These are phyloP conservation scores for Acanthamoeba castellanii DNA, from an alignment of 208 protist genomes.

Conservation along the genomic window DNA sequence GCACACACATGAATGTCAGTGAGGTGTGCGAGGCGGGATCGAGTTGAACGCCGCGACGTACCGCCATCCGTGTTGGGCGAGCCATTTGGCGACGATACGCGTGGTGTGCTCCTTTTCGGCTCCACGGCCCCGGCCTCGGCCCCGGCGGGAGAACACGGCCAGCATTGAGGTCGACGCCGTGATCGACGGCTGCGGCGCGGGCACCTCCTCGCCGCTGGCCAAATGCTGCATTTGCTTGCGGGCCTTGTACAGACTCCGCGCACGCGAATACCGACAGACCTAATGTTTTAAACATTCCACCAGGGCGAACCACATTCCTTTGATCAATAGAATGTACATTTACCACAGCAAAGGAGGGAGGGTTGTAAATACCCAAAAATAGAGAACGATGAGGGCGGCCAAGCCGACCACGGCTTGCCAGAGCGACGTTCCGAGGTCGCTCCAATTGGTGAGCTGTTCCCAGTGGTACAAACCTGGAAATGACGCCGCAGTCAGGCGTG, in stretches of 20 bases:
- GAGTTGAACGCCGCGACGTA: too few species aligned
- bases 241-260: constrained; percentile 35
- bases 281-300: neutral
- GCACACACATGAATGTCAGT: neutral
- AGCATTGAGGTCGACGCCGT: neutral
- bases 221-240: neutral
- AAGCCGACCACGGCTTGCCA: constrained; percentile 31
- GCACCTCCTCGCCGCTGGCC: neutral
- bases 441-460: constrained; percentile 33
- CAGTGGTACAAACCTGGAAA: constrained; percentile 30
- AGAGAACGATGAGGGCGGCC: constrained; percentile 18
- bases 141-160: neutral
- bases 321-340: too few species aligned
- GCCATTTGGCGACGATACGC: constrained; percentile 4
- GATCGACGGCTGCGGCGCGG: neutral
- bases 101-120: neutral
- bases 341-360: too few species aligned
- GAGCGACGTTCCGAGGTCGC: constrained; percentile 17
- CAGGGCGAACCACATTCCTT: too few species aligned
- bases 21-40: too few species aligned
- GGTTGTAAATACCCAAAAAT: neutral
- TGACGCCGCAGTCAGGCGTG: neutral
- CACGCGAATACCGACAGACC: constrained; percentile 33
- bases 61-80: constrained; percentile 39
- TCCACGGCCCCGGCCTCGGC: neutral